A percentile compares a stretch with the other conserved stretches of the same genome.
Evolutionary conservation across 805 yeast genomes (phyloP).

Genomic region (Ogataea parapolymorpha): DNA sequence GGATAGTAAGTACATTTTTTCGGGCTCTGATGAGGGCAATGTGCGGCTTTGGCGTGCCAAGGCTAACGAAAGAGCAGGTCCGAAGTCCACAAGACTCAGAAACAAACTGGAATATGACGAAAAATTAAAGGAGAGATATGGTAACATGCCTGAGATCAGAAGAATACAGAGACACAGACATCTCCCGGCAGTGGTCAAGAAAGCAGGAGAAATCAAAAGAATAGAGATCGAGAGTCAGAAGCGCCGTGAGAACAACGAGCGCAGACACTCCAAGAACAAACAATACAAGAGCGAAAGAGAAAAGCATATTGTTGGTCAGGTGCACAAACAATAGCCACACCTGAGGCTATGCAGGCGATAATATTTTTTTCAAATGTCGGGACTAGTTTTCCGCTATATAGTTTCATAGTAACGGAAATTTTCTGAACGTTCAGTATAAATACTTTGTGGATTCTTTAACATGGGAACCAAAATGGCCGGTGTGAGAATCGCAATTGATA

Average conservation of each 20-base stretch:
- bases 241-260: conserved; percentile 77
- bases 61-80: conserved; percentile 80
- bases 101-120: conserved; percentile 85
- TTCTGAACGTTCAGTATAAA: not conserved
- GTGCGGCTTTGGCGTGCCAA: conserved; percentile 88
- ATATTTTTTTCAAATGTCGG: not conserved
- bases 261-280: conserved; percentile 70
- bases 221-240: conserved; percentile 70
- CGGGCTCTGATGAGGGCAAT: conserved; percentile 96
- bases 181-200: conserved; percentile 81
- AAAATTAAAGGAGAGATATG: conserved; percentile 87
- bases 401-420: not conserved
- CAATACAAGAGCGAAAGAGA: conserved; percentile 70
- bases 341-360: not conserved
- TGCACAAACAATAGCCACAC: conserved; percentile 40
- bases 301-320: conserved; percentile 83
- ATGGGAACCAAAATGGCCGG: conserved; percentile 10
- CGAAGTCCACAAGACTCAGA: conserved; percentile 77
- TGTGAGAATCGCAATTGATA: conserved; percentile 44
- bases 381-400: conserved; percentile 5
- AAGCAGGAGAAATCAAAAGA: conserved; percentile 81
- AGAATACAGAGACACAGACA: conserved; percentile 92
- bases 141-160: conserved; percentile 93
- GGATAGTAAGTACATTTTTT: conserved; percentile 82
- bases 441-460: not conserved